Conservation (phyloP, 331 rosid genomes). For the Quercus tomentella region DNA sequence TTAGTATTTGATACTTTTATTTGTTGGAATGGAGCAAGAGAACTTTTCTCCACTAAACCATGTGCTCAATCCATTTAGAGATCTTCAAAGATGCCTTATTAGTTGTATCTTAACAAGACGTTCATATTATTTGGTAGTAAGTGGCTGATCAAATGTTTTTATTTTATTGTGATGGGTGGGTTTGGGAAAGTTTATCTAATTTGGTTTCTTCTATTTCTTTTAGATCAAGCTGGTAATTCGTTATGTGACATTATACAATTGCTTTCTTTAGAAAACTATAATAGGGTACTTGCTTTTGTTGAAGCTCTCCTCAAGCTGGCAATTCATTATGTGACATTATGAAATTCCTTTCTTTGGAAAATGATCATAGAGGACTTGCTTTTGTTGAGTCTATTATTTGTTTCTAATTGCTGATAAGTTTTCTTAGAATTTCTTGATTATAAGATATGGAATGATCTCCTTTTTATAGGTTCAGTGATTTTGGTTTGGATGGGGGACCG, state of each 20-base stretch:
- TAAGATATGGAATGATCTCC: constrained; percentile 1
- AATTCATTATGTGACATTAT: not conserved
- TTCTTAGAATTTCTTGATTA: not conserved
- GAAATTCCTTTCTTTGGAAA: not conserved
- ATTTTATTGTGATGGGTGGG: not conserved
- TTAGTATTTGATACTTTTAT: not conserved
- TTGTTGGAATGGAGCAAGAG: not conserved
- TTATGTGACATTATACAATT: not conserved
- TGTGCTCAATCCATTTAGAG: not conserved
- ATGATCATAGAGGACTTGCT: not conserved
- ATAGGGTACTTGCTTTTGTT: not conserved
- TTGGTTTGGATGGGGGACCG: constrained; percentile 49
- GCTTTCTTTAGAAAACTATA: not conserved
- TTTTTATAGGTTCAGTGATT: constrained; percentile 34
- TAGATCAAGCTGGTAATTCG: not conserved
- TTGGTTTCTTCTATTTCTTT: not conserved
- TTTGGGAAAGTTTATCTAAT: not conserved
- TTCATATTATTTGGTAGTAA: not conserved
- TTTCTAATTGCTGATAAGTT: not conserved
- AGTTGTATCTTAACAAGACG: not conserved
- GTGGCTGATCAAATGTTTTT: not conserved
- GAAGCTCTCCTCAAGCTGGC: not conserved
- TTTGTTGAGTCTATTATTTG: not conserved
- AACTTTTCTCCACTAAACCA: not conserved
- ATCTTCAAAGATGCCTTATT: not conserved